These are phyloP conservation scores for Rubia peregrina DNA, from an alignment of 305 asterid genomes.

Conservation along the genomic window DNA sequence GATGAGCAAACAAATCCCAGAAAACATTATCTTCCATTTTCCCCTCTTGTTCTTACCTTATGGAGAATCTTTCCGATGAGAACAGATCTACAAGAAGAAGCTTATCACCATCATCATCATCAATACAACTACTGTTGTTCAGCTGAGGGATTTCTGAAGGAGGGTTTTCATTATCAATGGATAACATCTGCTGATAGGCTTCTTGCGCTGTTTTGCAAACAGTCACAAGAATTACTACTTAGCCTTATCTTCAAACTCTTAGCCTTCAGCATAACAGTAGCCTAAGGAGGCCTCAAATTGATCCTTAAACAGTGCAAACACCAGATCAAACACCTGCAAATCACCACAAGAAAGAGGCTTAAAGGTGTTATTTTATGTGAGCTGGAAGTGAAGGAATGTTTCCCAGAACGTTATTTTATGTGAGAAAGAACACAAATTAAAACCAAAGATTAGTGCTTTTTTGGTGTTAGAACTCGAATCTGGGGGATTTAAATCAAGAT, in stretches of 20 bases:
- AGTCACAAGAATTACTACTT: conserved; percentile 63
- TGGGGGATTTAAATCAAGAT: conserved; percentile 28
- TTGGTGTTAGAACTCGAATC: conserved; percentile 26
- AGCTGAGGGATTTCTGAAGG: conserved; percentile 54
- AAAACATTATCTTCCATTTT: background rate
- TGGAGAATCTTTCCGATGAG: conserved; percentile 61
- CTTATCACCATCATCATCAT: conserved; percentile 28
- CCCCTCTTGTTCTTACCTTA: conserved; percentile 47
- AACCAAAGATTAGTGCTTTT: conserved; percentile 31
- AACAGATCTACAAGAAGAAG: conserved; percentile 62
- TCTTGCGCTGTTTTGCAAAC: conserved; percentile 76
- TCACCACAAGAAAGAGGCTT: conserved; percentile 14
- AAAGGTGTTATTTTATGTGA: conserved; percentile 65
- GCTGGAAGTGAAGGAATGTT: conserved; percentile 21
- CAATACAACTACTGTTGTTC: conserved; percentile 35
- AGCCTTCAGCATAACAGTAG: conserved; percentile 68
- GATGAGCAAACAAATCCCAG: conserved; percentile 11
- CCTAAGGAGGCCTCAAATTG: conserved; percentile 32
- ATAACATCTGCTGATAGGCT: conserved; percentile 83
- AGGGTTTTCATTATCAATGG: conserved; percentile 62
- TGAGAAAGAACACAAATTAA: conserved; percentile 36
- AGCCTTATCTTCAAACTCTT: conserved; percentile 28
- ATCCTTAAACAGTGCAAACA: too few relatives aligned
- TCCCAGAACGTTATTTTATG: conserved; percentile 78
- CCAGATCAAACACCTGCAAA: conserved; percentile 30